Percentiles rank a stretch among this genome's conserved stretches.
Conservation (phyloP, 768 basidiomycete species). For the Suillus fuscotomentosus region DNA sequence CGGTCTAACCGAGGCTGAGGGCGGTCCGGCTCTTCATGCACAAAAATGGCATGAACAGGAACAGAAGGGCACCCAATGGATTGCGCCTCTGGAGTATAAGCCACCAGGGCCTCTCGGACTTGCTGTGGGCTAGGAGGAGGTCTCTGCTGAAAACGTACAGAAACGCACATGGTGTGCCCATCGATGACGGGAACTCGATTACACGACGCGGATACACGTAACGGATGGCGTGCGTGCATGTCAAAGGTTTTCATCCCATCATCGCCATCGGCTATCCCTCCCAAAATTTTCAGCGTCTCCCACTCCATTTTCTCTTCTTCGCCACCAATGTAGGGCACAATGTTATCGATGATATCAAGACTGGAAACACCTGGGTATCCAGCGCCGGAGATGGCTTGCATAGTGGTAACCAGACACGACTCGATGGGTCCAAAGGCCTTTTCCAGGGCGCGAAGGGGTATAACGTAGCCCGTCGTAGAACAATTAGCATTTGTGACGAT, state of each 20-base stretch:
- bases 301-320: conserved; percentile 99
- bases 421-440: conserved; percentile 93
- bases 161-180: conserved; percentile 90
- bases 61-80: conserved; percentile 79
- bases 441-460: conserved; percentile 90
- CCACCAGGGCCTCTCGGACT: conserved; percentile 75
- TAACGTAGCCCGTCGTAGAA: conserved; percentile 89
- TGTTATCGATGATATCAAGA: conserved; percentile 93
- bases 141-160: conserved; percentile 74
- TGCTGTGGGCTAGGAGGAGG: conserved; percentile 88
- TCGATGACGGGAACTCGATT: conserved; percentile 96
- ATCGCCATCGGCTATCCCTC: conserved; percentile 64
- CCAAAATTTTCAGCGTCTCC: conserved; percentile 97
- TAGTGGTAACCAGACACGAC: conserved; percentile 85
- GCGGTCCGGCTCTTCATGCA: conserved; percentile 91
- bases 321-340: conserved; percentile 91
- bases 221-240: conserved; percentile 74
- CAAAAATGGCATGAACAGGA: conserved; percentile 78
- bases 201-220: conserved; percentile 91
- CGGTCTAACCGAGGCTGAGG: conserved; percentile 94
- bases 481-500: conserved; percentile 99
- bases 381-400: conserved; percentile 96
- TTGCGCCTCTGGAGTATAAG: conserved; percentile 77
- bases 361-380: conserved; percentile 95
- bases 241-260: conserved; percentile 68